Evolutionary conservation across 768 basidiomycete genomes (phyloP), one percentile per base, ranked within the genome.

Genomic region (Krasilnikovozyma curviuscula): DNA sequence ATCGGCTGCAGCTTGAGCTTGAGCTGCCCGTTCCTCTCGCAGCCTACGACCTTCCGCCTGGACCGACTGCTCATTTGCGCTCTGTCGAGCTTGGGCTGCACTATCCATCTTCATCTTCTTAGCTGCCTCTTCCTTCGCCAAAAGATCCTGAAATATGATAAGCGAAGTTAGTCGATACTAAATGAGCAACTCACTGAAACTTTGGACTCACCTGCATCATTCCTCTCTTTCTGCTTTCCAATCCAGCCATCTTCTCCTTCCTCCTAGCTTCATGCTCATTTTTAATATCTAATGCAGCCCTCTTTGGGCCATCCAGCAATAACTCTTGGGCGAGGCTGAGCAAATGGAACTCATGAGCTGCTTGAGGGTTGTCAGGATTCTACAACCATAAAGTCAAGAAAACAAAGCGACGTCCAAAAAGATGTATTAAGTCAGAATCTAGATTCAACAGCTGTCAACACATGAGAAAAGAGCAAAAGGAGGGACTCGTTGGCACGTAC

Each of bases 331-430:
- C 46, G 32, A 52, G 32, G 19, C 45, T 41, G 33, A 52, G 50
- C 8, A 52, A 41, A 30, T 52, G 50, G 40, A 52, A 52, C n/a
- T 52, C 31, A 16, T 52, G 50, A 35, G 50, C 50, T 39, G 50
- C 50, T 34, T 46, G 5, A 4, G 50, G 50, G 24, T 52, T 52
- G 19, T 52, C 50, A 12, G 50, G 50, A 19, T 52, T 52, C 50
- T 52, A 40, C 12, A 23, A 1, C 2, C 24, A 16, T 34, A 13
- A 19, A 25, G 2, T 16, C 14, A 10, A 14, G 29, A 2, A 18
- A 16, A 3, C n/a, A n/a, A n/a, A n/a, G n/a, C n/a, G n/a, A n/a
- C n/a, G n/a, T n/a, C n/a, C n/a, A n/a, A n/a, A n/a, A 18, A 18
- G n/a, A 39, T 39, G 10, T 10, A 37, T 37, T 23, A 12, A 18